Evolutionary conservation across 805 yeast genomes (phyloP).

Genomic region (Wickerhamiella hasegawae): DNA sequence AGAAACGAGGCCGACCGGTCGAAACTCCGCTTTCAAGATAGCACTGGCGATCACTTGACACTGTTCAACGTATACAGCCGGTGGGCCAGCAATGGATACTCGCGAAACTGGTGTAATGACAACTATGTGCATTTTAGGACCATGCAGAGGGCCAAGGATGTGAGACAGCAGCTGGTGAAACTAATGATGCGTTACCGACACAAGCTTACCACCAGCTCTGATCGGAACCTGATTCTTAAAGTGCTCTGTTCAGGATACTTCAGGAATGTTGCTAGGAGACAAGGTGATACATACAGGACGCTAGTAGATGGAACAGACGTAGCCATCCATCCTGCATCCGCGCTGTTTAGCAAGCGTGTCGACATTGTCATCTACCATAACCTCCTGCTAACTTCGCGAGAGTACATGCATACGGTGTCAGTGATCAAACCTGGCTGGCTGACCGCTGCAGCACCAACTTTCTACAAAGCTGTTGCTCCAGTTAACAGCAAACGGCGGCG

Average conservation of each 20-base stretch:
- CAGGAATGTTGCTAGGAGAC: constrained; percentile 46
- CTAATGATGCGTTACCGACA: constrained; percentile 23
- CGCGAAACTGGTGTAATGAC: constrained; percentile 73
- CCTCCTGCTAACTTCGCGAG: constrained; percentile 68
- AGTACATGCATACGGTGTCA: constrained; percentile 70
- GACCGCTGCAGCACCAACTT: constrained; percentile 56
- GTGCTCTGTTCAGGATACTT: constrained; percentile 55
- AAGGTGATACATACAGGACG: constrained; percentile 34
- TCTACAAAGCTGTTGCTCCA: constrained; percentile 36
- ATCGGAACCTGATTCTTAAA: constrained; percentile 28
- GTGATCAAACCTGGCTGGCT: constrained; percentile 59
- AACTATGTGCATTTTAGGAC: constrained; percentile 66
- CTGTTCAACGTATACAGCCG: constrained; percentile 58
- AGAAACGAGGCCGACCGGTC: constrained; percentile 50
- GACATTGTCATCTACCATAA: constrained; percentile 67
- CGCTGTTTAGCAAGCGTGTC: constrained; percentile 60
- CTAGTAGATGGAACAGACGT: constrained; percentile 30
- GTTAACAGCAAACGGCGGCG: constrained; percentile 32
- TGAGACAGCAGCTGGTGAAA: constrained; percentile 52
- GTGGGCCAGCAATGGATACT: constrained; percentile 54
- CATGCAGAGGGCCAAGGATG: constrained; percentile 48
- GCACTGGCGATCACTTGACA: constrained; percentile 67
- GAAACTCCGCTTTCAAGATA: constrained; percentile 35
- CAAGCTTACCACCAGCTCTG: constrained; percentile 10
- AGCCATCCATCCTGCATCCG: constrained; percentile 73